A percentile compares a stretch with the other conserved stretches of the same genome.
Conservation (phyloP, 2,329 filamentous ascomycete species). For the Fusarium sp. region DNA sequence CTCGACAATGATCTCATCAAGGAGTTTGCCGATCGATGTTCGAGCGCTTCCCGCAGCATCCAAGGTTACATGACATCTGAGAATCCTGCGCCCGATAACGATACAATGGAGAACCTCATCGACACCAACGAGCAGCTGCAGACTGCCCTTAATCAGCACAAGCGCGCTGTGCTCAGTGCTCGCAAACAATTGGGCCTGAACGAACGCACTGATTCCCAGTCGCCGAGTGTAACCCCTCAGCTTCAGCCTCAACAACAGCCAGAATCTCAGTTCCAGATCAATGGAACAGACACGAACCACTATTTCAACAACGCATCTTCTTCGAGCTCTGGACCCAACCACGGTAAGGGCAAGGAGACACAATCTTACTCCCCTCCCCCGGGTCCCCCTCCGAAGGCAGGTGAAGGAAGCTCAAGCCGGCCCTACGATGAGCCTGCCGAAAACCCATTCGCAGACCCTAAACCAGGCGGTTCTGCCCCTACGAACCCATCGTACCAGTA, state of each 20-base stretch:
- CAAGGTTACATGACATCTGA: slow-evolving; percentile 86
- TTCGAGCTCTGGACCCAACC: slow-evolving; percentile 28
- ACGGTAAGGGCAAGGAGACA: slow-evolving; percentile 52
- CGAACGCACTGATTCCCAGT: slow-evolving; percentile 47
- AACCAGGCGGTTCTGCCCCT: slow-evolving; percentile 32
- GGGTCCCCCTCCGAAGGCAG: slow-evolving; percentile 44
- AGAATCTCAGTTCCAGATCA: slow-evolving; percentile 36
- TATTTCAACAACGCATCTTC: slow-evolving; percentile 27
- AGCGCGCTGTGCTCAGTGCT: slow-evolving; percentile 78
- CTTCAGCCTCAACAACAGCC: slow-evolving; percentile 24
- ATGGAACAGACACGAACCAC: slow-evolving; percentile 47
- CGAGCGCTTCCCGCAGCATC: slow-evolving; percentile 81
- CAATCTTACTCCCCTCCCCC: slow-evolving; percentile 45
- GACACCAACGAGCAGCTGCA: slow-evolving; percentile 94
- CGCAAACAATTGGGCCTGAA: slow-evolving; percentile 64
- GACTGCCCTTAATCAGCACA: slow-evolving; percentile 83
- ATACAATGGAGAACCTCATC: slow-evolving; percentile 92
- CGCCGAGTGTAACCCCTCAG: slow-evolving; percentile 46
- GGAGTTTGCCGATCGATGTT: slow-evolving; percentile 91
- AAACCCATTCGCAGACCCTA: slow-evolving; percentile 53
- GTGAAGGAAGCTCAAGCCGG: slow-evolving; percentile 44
- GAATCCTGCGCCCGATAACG: slow-evolving; percentile 86
- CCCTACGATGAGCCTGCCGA: slow-evolving; percentile 36
- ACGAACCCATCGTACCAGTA: slow-evolving; percentile 34
- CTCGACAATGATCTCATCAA: slow-evolving; percentile 87